A percentile compares a stretch with the other conserved stretches of the same genome.
Evolutionary conservation across 1,284 basidiomycete species (phyloP).

Genomic region (Heliocybe sulcata): DNA sequence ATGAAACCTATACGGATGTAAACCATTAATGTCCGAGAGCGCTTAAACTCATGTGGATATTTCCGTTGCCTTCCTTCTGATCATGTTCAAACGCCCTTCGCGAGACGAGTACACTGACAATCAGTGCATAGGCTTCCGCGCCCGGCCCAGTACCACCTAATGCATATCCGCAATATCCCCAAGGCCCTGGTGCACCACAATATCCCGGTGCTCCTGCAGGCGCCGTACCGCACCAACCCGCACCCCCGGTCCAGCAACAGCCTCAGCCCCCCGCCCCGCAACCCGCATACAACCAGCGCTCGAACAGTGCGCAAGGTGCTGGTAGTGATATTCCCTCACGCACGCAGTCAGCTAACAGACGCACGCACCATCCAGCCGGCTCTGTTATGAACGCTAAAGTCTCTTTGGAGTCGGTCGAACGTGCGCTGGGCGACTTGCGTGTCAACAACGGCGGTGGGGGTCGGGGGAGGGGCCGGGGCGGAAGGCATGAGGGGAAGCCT

Average conservation of each 20-base stretch:
- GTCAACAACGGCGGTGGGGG: conserved; percentile 34
- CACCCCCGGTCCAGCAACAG: conserved; percentile 10
- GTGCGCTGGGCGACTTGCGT: conserved; percentile 70
- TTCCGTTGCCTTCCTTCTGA: conserved; percentile 77
- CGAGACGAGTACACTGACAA: background rate
- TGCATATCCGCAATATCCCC: background rate
- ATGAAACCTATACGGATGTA: conserved; percentile 60
- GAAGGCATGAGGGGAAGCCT: conserved; percentile 31
- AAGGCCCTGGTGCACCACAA: background rate
- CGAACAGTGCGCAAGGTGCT: conserved; percentile 11
- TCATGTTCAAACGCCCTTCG: conserved; percentile 4
- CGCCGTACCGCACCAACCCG: conserved; percentile 12
- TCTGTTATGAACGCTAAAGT: conserved; percentile 65
- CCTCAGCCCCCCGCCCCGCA: conserved; percentile 18
- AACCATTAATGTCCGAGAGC: conserved; percentile 57
- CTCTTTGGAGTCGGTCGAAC: conserved; percentile 72
- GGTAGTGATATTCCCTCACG: background rate
- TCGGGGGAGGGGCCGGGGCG: conserved; percentile 20
- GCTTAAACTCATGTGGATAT: conserved; percentile 62
- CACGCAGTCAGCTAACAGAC: conserved; percentile 8
- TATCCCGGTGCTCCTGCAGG: background rate
- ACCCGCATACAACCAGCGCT: conserved; percentile 13
- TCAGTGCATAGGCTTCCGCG: background rate
- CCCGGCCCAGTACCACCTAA: background rate
- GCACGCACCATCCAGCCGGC: conserved; percentile 20